Evolutionary conservation across 345 rosid genomes (phyloP).

Genomic region (Hypericum androsaemum): DNA sequence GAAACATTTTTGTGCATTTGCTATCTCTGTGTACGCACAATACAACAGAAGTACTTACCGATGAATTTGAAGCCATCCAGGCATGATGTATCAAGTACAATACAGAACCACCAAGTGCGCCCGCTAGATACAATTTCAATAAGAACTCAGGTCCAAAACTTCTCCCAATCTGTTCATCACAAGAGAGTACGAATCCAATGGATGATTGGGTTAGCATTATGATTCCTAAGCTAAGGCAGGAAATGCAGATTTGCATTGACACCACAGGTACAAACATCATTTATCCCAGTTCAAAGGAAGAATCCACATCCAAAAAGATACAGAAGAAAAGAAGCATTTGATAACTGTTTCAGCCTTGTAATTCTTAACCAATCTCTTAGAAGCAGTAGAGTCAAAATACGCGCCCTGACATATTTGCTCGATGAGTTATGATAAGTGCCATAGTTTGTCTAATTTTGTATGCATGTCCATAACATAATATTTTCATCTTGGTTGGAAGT

Average conservation of each 20-base stretch:
- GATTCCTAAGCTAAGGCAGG: background rate
- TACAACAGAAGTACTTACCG: constrained; percentile 30
- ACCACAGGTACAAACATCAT: too few relatives aligned
- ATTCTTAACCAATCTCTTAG: constrained; percentile 8
- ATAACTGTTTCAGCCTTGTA: constrained; percentile 3
- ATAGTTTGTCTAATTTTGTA: too few relatives aligned
- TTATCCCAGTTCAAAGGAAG: background rate
- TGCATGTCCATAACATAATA: too few relatives aligned
- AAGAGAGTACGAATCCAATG: constrained; percentile 1
- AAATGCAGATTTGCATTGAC: background rate
- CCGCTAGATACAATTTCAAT: constrained; percentile 67
- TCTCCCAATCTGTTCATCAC: constrained; percentile 46
- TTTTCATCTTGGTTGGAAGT: too few relatives aligned
- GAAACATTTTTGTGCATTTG: too few relatives aligned
- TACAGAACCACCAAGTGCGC: constrained; percentile 74
- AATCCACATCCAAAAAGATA: background rate
- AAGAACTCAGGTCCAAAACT: constrained; percentile 57
- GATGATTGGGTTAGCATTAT: too few relatives aligned
- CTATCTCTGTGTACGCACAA: too few relatives aligned
- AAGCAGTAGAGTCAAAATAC: too few relatives aligned
- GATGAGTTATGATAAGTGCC: too few relatives aligned
- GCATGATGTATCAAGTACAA: constrained; percentile 65
- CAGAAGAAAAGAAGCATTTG: background rate
- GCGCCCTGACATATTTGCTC: too few relatives aligned
- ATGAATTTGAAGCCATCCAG: constrained; percentile 34